Base-by-base conservation (phyloP, 2,329 filamentous ascomycete species). In the Colletotrichum gigasporum region DNA sequence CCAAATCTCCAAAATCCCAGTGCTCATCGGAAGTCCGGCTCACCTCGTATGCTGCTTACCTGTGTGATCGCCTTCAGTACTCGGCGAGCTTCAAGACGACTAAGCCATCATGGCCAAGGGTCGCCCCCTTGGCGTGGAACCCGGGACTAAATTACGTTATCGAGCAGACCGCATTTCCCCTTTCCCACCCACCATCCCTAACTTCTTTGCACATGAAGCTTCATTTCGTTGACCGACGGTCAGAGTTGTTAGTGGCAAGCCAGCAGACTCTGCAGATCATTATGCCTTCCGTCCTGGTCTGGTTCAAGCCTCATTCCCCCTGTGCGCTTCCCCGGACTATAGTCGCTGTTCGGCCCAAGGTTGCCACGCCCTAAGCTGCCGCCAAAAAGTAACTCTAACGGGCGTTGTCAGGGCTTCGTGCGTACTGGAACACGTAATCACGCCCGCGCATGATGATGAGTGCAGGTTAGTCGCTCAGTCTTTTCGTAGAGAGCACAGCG, bases 281-380 rank as follows among this genome's bases (percentile, higher is more conserved):
- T 11, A 18, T 34, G 54, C 37, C 9, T 3, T 34, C 32, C 6
- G 37, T 11, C 22, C 44, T 26, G 24, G 45, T 42, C 41, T 22
- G 22, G 42, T 16, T 50, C 32, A 56, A 56, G 51, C 51, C 35
- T 62, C 34, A 35, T 30, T 16, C 22, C 30, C n/a, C 39, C 26
- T 32, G 26, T 18, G 24, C 20, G n/a, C 24, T 58, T 18, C 44
- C 42, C 42, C 30, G 16, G 50, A 47, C 16, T 30, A 48, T 20
- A 35, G 39, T 44, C 9, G 28, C 20, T 37, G 39, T 50, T 45
- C 42, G n/a, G n/a, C n/a, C n/a, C n/a, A 50, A 60, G 30, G 39
- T n/a, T 30, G 37, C 16, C 8, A 16, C 44, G 30, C 32, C 24
- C n/a, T 35, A 16, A 32, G 16, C 32, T 32, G 48, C 34, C 3